Percentiles rank a stretch among this genome's conserved stretches.
These are phyloP conservation scores for Chloropicon primus DNA, from an alignment of 139 green algal species.

Conservation along the genomic window DNA sequence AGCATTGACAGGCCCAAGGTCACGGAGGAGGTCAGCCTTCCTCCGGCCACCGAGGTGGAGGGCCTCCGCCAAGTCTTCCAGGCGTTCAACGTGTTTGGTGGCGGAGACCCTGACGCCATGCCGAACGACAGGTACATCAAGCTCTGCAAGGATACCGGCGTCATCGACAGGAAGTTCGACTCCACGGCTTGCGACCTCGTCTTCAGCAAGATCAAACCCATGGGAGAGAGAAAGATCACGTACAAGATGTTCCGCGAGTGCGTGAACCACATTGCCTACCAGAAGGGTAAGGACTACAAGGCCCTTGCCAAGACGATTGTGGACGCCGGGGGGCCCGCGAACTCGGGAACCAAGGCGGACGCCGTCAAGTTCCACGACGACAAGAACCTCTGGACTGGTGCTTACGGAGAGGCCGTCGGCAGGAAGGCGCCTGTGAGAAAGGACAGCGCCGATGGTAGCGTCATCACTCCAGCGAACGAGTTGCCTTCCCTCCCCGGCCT, in stretches of 20 bases:
- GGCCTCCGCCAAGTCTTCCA: background rate
- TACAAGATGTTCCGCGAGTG: conserved; percentile 33
- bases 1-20: background rate
- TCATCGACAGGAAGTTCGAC: conserved; percentile 28
- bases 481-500: background rate
- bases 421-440: background rate
- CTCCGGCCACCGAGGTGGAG: background rate
- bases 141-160: conserved; percentile 27
- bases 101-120: background rate
- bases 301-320: conserved; percentile 12
- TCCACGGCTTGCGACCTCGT: conserved; percentile 46
- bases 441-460: background rate
- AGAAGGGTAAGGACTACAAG: conserved; percentile 28
- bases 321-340: conserved; percentile 14
- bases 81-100: background rate
- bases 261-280: conserved; percentile 28
- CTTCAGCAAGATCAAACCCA: conserved; percentile 48
- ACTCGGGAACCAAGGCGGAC: conserved; percentile 23
- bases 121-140: conserved; percentile 32
- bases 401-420: background rate
- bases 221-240: conserved; percentile 39
- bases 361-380: conserved; percentile 48
- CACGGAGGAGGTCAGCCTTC: background rate
- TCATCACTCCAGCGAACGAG: background rate
- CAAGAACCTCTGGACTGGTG: conserved; percentile 26